phyloP scores from a whole-genome alignment of 2,329 filamentous ascomycete genomes.

The Colletotrichum karsti region DNA sequence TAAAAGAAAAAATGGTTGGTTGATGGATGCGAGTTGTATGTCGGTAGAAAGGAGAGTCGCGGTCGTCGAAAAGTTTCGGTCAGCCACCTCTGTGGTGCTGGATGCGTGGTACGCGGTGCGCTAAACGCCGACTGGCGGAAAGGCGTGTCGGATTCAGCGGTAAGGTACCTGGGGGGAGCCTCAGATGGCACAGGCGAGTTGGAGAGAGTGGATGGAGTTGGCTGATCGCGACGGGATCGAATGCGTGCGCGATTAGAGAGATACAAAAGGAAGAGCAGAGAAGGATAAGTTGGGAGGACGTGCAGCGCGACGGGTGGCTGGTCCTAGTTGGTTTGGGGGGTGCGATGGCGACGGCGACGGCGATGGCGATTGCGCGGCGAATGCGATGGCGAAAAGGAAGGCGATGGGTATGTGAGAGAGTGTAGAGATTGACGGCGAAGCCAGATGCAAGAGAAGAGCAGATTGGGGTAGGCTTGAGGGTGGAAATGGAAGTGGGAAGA shows the following conservation, averaged over 20 bases:
- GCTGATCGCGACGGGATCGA: background rate
- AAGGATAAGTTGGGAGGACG: slow-evolving; percentile 7
- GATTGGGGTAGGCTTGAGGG: background rate
- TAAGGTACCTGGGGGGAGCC: background rate
- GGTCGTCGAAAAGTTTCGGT: slow-evolving; percentile 36
- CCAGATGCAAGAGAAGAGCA: background rate
- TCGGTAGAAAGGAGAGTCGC: slow-evolving; percentile 26
- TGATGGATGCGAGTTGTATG: slow-evolving; percentile 19
- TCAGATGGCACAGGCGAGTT: slow-evolving; percentile 17
- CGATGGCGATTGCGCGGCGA: slow-evolving; percentile 1
- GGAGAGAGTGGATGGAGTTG: background rate
- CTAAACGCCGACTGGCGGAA: slow-evolving; percentile 17
- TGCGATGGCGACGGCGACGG: background rate
- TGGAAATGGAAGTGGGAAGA: slow-evolving; percentile 13
- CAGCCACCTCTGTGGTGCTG: slow-evolving; percentile 36
- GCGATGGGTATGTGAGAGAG: background rate
- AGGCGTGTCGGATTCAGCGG: slow-evolving; percentile 13
- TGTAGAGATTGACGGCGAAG: background rate
- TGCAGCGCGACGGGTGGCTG: background rate
- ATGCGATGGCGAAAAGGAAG: slow-evolving; percentile 11
- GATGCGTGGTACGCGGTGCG: slow-evolving; percentile 29
- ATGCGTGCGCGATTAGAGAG: background rate
- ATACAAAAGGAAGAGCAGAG: background rate
- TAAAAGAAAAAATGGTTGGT: background rate
- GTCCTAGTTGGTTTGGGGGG: background rate